Percentiles rank a stretch among this genome's conserved stretches.
Evolutionary conservation across 768 basidiomycete species (phyloP).

Genomic region (Amanita exitialis): DNA sequence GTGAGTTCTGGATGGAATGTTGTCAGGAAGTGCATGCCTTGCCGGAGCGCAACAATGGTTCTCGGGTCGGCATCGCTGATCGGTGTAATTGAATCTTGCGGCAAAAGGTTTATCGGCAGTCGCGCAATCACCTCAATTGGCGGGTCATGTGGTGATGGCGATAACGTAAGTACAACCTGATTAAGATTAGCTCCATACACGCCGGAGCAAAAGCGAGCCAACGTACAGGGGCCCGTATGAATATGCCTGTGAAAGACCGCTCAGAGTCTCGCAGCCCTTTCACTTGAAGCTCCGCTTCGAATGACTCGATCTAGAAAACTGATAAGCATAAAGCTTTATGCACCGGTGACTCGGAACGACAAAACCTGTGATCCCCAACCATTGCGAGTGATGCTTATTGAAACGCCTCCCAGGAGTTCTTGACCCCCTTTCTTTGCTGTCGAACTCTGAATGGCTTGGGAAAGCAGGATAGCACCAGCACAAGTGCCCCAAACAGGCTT

Average conservation of each 20-base stretch:
- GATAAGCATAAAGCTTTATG: no score
- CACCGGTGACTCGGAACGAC: no score
- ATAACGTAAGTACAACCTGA: conserved; percentile 56
- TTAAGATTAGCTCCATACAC: background rate
- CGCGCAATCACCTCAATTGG: conserved; percentile 24
- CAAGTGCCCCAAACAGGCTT: conserved; percentile 95
- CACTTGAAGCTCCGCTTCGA: conserved; percentile 69
- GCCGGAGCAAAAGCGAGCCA: background rate
- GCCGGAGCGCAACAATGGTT: conserved; percentile 75
- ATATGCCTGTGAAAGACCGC: conserved; percentile 68
- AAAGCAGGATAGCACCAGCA: conserved; percentile 87
- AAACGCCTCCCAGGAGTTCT: conserved; percentile 74
- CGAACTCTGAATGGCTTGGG: conserved; percentile 53
- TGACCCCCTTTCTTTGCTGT: conserved; percentile 76
- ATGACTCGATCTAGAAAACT: conserved; percentile 67
- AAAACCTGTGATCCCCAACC: conserved; percentile 88
- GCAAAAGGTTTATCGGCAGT: conserved; percentile 18
- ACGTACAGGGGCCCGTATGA: conserved; percentile 88
- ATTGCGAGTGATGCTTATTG: conserved; percentile 75
- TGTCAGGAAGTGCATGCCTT: conserved; percentile 78
- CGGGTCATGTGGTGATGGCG: conserved; percentile 34
- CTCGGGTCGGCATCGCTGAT: conserved; percentile 44
- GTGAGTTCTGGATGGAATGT: conserved; percentile 95
- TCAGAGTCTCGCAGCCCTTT: conserved; percentile 49
- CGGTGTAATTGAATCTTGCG: conserved; percentile 27